Percentiles rank a stretch among this genome's conserved stretches.
phyloP scores from a whole-genome alignment of 1,284 basidiomycete genomes.

The Schizopora paradoxa region DNA sequence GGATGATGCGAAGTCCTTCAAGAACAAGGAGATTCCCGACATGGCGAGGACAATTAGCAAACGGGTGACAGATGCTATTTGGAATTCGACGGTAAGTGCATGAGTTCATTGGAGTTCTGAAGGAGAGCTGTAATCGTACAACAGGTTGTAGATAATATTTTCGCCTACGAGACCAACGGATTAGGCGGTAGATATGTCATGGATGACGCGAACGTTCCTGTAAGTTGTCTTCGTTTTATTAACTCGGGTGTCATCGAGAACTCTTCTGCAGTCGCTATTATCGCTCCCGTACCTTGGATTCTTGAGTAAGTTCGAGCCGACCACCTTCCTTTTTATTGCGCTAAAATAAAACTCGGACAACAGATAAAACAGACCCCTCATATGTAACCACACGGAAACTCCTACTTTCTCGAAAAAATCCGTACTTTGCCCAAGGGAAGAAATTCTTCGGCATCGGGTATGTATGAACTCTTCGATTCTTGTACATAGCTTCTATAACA shows the following conservation, averaged over 20 bases:
- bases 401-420: slow-evolving; percentile 58
- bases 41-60: slow-evolving; percentile 54
- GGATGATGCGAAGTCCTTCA: slow-evolving; percentile 39
- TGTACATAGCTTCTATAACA: slow-evolving; percentile 1
- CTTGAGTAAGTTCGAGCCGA: slow-evolving; percentile 37
- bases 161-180: slow-evolving; percentile 75
- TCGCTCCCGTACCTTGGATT: slow-evolving; percentile 77
- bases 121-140: slow-evolving; percentile 1
- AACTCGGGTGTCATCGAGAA: not conserved
- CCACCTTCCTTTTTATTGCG: not conserved
- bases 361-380: slow-evolving; percentile 45
- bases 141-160: slow-evolving; percentile 57
- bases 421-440: slow-evolving; percentile 61
- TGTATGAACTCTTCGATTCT: slow-evolving; percentile 21
- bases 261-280: slow-evolving; percentile 50
- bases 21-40: slow-evolving; percentile 42
- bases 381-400: slow-evolving; percentile 60
- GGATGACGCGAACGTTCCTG: slow-evolving; percentile 80
- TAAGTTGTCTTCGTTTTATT: slow-evolving; percentile 29
- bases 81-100: slow-evolving; percentile 50
- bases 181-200: slow-evolving; percentile 68
- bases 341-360: not conserved
- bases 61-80: slow-evolving; percentile 58
- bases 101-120: not conserved
- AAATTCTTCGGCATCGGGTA: slow-evolving; percentile 66